Percentiles rank a stretch among this genome's conserved stretches.
Conservation (phyloP, 2,329 filamentous ascomycete species). For the Periconia digitata region DNA sequence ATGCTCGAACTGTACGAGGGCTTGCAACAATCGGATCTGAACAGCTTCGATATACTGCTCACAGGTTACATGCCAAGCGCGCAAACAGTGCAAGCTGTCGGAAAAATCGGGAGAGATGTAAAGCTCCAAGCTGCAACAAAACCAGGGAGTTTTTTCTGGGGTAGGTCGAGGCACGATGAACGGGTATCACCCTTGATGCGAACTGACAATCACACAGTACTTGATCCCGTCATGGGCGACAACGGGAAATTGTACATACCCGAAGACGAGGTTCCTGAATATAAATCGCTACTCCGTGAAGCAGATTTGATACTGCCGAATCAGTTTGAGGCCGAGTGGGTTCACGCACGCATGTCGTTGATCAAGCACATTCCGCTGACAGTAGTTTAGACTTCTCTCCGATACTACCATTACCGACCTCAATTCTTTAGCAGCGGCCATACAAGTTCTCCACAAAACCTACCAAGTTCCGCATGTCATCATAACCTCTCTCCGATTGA, state of each 20-base stretch:
- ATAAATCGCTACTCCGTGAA: conserved; percentile 74
- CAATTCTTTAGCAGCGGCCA: conserved; percentile 69
- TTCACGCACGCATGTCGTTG: background rate
- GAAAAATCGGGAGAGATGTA: conserved; percentile 79
- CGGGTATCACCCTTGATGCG: background rate
- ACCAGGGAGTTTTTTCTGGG: conserved; percentile 87
- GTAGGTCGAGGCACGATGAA: conserved; percentile 40
- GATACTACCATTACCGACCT: conserved; percentile 81
- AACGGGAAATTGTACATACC: conserved; percentile 90
- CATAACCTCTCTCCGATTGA: conserved; percentile 83
- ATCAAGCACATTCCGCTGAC: background rate
- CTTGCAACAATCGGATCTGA: conserved; percentile 78
- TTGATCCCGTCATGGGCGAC: conserved; percentile 98
- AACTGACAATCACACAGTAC: conserved; percentile 54
- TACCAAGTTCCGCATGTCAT: conserved; percentile 85
- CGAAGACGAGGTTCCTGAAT: conserved; percentile 87
- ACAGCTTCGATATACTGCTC: conserved; percentile 90
- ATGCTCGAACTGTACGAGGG: conserved; percentile 84
- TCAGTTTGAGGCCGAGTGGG: conserved; percentile 94
- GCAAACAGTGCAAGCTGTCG: conserved; percentile 79
- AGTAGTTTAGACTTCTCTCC: conserved; percentile 67
- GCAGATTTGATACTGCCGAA: conserved; percentile 94
- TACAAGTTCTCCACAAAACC: conserved; percentile 73
- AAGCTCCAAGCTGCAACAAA: conserved; percentile 63
- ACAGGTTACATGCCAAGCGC: conserved; percentile 93